Base-by-base conservation (phyloP, 495 filamentous ascomycete species). In the Beverwykella pulmonaria region DNA sequence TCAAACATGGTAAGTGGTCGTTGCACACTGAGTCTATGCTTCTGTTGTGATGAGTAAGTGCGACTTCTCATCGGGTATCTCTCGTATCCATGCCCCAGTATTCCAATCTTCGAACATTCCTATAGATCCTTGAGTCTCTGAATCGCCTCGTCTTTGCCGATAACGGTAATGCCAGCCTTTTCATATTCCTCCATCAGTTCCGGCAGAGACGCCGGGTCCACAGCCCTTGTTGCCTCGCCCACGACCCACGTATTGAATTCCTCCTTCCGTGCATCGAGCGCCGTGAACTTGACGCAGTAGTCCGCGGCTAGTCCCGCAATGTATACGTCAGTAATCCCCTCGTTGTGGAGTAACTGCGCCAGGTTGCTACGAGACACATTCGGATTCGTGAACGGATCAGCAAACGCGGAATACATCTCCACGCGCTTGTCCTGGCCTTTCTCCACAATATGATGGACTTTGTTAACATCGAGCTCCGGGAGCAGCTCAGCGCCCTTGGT, bases 371-470 rank as follows among this genome's bases (percentile, higher is more conserved):
- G 75, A 15, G 69, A 58, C 0, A 80, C 75, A 55, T 77, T 73
- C n/a, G 79, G 75, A 53, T 85, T 85, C 0, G 78, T 79, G 75
- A 91, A 91, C 0, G 89, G 88, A 75, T 90, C 88, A 53, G 86
- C 87, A 74, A 98, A 97, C 2, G 86, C 91, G 54, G 87, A 90
- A 76, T 97, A 98, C 91, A 96, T 96, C 78, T 98, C 94, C 9
- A 95, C 82, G 48, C 82, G 79, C 34, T 81, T 68, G 64, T 92
- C 82, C 68, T 80, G 82, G 34, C 94, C 94, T 77, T 98, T 98
- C 64, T 90, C 81, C 46, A 96, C 79, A 46, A 90, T 77, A 27
- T 77, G 64, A 73, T 94, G 83, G 55, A 95, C 65, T 41, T 79
- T 82, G 19, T 72, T 70, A 17, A 72, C 56, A 65, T 92, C 81